phyloP scores from a whole-genome alignment of 805 yeast species.

The Zygosaccharomyces bisporus region DNA sequence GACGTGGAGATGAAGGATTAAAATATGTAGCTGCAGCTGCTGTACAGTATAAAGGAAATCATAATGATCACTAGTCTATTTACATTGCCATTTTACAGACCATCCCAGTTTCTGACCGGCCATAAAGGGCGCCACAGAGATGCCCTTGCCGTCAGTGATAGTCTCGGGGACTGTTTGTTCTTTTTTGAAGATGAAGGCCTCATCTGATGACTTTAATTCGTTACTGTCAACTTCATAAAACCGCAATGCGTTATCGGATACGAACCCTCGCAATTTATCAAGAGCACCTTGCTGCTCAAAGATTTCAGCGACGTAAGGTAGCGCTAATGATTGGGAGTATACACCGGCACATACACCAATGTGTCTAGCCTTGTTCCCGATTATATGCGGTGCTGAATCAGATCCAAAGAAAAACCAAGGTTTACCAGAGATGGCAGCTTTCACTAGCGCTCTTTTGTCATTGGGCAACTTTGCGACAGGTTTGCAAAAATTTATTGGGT shows the following conservation, averaged over 20 bases:
- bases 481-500: constrained; percentile 91
- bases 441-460: constrained; percentile 74
- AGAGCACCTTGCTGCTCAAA: constrained; percentile 66
- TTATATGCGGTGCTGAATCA: constrained; percentile 96
- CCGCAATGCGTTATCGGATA: constrained; percentile 62
- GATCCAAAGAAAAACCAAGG: constrained; percentile 95
- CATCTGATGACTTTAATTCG: constrained; percentile 44
- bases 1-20: constrained; percentile 23
- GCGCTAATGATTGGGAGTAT: constrained; percentile 78
- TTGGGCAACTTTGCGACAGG: constrained; percentile 94
- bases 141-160: constrained; percentile 42
- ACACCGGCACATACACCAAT: constrained; percentile 97
- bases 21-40: constrained; percentile 1
- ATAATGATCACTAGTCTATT: constrained; percentile 1
- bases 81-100: constrained; percentile 63
- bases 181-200: constrained; percentile 53
- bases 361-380: constrained; percentile 69
- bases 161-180: constrained; percentile 56
- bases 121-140: constrained; percentile 75
- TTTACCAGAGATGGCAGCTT: constrained; percentile 88
- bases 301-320: constrained; percentile 81
- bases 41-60: constrained; percentile 4
- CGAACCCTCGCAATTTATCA: constrained; percentile 68
- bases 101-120: constrained; percentile 75
- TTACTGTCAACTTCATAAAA: constrained; percentile 61